Conservation (phyloP, 768 basidiomycete genomes). For the Collybia sordida region DNA sequence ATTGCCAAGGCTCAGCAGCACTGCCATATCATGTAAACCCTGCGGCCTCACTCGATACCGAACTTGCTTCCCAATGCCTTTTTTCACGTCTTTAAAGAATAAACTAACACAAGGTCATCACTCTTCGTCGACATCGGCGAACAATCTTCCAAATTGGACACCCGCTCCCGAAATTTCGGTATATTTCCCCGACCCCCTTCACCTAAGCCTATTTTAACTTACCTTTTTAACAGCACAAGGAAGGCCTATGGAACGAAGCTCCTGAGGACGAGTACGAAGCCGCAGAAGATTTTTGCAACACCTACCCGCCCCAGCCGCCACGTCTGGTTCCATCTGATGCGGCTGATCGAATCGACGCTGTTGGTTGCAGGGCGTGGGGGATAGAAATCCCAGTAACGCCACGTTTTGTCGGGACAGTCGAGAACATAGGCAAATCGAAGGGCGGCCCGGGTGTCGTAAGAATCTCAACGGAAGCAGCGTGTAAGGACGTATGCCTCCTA, state of each 20-base stretch:
- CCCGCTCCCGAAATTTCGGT: constrained; percentile 56
- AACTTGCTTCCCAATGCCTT: constrained; percentile 6
- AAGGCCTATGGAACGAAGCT: constrained; percentile 58
- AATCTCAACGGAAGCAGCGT: constrained; percentile 40
- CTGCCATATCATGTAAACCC: background rate
- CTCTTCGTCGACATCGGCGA: background rate
- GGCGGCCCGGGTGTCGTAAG: constrained; percentile 29
- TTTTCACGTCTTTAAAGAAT: constrained; percentile 10
- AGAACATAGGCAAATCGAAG: constrained; percentile 32
- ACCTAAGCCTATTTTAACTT: background rate
- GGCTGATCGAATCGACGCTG: constrained; percentile 48
- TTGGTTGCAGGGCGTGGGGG: constrained; percentile 55
- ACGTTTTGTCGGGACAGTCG: constrained; percentile 47
- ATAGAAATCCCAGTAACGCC: constrained; percentile 38
- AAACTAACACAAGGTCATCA: background rate
- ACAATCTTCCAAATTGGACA: constrained; percentile 37
- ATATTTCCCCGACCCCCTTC: constrained; percentile 5
- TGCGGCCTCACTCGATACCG: background rate
- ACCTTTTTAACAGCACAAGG: constrained; percentile 27
- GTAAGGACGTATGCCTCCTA: constrained; percentile 52
- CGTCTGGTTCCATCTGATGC: constrained; percentile 48
- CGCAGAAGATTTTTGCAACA: constrained; percentile 50
- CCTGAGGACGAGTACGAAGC: constrained; percentile 51
- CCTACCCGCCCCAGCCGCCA: constrained; percentile 38
- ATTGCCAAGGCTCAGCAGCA: background rate